These are phyloP conservation scores for Amanita thiersii DNA, from an alignment of 768 basidiomycete species.

Conservation along the genomic window DNA sequence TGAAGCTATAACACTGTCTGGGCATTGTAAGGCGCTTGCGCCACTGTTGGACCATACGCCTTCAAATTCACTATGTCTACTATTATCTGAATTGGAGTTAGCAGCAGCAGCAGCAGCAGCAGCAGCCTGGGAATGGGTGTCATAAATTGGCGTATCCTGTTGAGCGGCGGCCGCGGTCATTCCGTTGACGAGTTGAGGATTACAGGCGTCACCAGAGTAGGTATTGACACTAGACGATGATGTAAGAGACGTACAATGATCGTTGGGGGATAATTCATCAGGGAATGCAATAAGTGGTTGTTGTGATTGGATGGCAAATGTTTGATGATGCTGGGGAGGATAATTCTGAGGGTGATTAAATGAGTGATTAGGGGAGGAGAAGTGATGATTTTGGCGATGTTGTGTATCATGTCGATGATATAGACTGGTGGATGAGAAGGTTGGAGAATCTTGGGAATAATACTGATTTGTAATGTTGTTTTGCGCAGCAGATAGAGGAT, in stretches of 20 bases:
- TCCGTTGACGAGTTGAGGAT: constrained; percentile 7
- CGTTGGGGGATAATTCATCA: constrained; percentile 3
- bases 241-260: constrained; percentile 3
- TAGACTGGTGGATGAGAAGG: constrained; percentile 5
- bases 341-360: constrained; percentile 15
- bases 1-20: constrained; percentile 11
- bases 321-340: constrained; percentile 5
- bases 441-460: constrained; percentile 12
- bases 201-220: constrained; percentile 4
- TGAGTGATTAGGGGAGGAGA: constrained; percentile 13
- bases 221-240: constrained; percentile 1
- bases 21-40: constrained; percentile 1
- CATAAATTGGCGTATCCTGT: not conserved
- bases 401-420: constrained; percentile 7
- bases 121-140: not conserved
- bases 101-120: not conserved
- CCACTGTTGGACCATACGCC: constrained; percentile 6
- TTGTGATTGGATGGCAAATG: constrained; percentile 2
- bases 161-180: constrained; percentile 6
- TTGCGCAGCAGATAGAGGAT: constrained; percentile 13
- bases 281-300: constrained; percentile 1
- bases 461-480: constrained; percentile 9
- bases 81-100: constrained; percentile 4
- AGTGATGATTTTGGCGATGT: constrained; percentile 12
- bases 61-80: constrained; percentile 6